Evolutionary conservation across 495 filamentous ascomycete genomes (phyloP).

Genomic region (Penicillium soppii): DNA sequence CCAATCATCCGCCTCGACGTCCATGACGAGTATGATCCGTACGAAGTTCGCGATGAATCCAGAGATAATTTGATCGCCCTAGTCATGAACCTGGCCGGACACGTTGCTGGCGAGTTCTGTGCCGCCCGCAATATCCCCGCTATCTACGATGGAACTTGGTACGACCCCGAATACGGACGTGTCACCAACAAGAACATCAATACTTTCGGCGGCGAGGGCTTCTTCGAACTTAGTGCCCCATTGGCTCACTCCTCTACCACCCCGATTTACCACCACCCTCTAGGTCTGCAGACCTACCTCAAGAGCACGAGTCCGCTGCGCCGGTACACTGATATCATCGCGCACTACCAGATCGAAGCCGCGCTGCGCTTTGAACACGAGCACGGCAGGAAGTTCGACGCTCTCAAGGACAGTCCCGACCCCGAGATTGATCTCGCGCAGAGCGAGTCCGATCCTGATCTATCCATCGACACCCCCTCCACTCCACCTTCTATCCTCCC

Average conservation of each 20-base stretch:
- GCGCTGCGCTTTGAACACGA: conserved; percentile 68
- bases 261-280: conserved; percentile 53
- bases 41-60: conserved; percentile 40
- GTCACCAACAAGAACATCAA: conserved; percentile 37
- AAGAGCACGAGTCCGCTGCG: conserved; percentile 86
- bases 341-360: conserved; percentile 89
- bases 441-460: neutral
- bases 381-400: conserved; percentile 52
- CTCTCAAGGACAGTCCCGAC: conserved; percentile 16
- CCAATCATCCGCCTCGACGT: conserved; percentile 48
- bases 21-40: conserved; percentile 26
- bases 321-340: conserved; percentile 77
- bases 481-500: conserved; percentile 49
- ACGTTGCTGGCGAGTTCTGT: conserved; percentile 73
- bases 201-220: conserved; percentile 30
- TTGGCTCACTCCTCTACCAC: conserved; percentile 45
- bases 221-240: conserved; percentile 44
- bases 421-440: neutral
- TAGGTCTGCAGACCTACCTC: conserved; percentile 70
- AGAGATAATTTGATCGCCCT: conserved; percentile 51
- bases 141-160: conserved; percentile 69
- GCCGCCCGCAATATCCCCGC: conserved; percentile 71
- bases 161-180: conserved; percentile 52
- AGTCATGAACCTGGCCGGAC: conserved; percentile 77
- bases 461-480: neutral